Evolutionary conservation across 2,329 filamentous ascomycete species (phyloP).

Genomic region (Aspergillus bombycis): DNA sequence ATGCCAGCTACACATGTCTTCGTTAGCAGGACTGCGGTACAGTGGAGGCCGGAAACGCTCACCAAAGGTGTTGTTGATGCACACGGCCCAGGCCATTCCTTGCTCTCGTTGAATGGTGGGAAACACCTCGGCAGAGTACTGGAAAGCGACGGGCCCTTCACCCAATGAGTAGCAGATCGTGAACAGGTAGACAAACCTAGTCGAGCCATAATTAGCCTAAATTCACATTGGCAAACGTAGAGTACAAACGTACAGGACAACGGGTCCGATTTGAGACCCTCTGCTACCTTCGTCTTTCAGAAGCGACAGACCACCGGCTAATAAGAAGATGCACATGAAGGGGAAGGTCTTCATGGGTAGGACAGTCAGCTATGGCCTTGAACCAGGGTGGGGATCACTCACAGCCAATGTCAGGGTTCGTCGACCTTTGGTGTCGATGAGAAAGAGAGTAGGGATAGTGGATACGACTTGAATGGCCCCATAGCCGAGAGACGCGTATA

Average conservation of each 20-base stretch:
- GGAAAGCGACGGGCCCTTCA: conserved; percentile 58
- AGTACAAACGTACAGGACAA: conserved; percentile 20
- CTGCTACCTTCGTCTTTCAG: conserved; percentile 43
- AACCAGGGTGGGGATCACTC: background rate
- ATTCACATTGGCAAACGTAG: too few species aligned
- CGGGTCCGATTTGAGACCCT: conserved; percentile 36
- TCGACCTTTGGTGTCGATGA: conserved; percentile 68
- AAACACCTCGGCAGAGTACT: conserved; percentile 58
- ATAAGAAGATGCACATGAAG: conserved; percentile 65
- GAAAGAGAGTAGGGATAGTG: conserved; percentile 63
- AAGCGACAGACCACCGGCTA: conserved; percentile 62
- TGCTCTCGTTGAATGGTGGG: conserved; percentile 54
- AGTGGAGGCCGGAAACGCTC: conserved; percentile 5
- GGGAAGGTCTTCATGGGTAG: conserved; percentile 59
- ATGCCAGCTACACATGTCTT: conserved; percentile 43
- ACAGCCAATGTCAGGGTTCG: conserved; percentile 50
- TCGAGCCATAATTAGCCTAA: conserved; percentile 38
- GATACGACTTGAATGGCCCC: conserved; percentile 66
- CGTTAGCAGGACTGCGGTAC: conserved; percentile 3
- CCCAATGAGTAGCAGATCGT: conserved; percentile 64
- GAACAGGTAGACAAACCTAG: conserved; percentile 66
- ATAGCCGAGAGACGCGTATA: conserved; percentile 66
- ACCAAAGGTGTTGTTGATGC: conserved; percentile 33
- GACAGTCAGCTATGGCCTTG: background rate
- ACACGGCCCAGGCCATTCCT: conserved; percentile 34